Evolutionary conservation across 192 early-diverging fungal genomes (phyloP).

Genomic region (Coemansia sp.): DNA sequence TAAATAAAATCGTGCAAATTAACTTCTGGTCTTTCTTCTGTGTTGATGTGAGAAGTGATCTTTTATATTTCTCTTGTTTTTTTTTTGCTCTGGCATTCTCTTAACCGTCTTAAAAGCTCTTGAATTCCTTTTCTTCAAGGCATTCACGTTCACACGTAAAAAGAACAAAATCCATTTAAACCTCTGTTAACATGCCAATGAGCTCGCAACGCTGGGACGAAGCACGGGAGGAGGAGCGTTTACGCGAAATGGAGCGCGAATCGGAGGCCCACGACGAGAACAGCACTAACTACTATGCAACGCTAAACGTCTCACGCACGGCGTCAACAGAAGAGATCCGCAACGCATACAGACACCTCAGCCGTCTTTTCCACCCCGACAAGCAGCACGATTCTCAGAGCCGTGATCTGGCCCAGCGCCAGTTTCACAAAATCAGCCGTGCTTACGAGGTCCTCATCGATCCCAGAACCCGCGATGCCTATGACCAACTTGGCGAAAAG

Average conservation of each 20-base stretch:
- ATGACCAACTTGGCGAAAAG: slow-evolving; percentile 93
- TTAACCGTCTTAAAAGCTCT: too few relatives aligned
- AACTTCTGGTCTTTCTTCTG: too few relatives aligned
- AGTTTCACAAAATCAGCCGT: slow-evolving; percentile 75
- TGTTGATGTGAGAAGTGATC: too few relatives aligned
- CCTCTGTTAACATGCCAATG: slow-evolving; percentile 3
- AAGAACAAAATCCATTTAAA: background rate
- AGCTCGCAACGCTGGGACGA: slow-evolving; percentile 27
- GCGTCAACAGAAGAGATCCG: slow-evolving; percentile 62
- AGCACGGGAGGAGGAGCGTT: slow-evolving; percentile 30
- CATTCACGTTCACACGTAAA: too few relatives aligned
- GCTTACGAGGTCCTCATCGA: slow-evolving; percentile 87
- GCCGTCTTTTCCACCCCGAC: slow-evolving; percentile 79
- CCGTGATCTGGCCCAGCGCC: slow-evolving; percentile 66
- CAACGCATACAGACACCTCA: slow-evolving; percentile 72
- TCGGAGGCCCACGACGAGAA: background rate
- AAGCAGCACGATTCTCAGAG: slow-evolving; percentile 64
- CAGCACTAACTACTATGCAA: slow-evolving; percentile 62
- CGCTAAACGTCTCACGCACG: slow-evolving; percentile 66
- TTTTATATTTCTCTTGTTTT: too few relatives aligned
- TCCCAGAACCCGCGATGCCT: slow-evolving; percentile 73
- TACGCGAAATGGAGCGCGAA: slow-evolving; percentile 35
- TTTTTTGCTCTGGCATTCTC: too few relatives aligned
- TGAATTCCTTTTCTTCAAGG: too few relatives aligned
- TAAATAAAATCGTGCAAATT: background rate